Percentiles rank a stretch among this genome's conserved stretches.
Evolutionary conservation across 2,329 filamentous ascomycete genomes (phyloP).

Genomic region (Fusarium stilboides): DNA sequence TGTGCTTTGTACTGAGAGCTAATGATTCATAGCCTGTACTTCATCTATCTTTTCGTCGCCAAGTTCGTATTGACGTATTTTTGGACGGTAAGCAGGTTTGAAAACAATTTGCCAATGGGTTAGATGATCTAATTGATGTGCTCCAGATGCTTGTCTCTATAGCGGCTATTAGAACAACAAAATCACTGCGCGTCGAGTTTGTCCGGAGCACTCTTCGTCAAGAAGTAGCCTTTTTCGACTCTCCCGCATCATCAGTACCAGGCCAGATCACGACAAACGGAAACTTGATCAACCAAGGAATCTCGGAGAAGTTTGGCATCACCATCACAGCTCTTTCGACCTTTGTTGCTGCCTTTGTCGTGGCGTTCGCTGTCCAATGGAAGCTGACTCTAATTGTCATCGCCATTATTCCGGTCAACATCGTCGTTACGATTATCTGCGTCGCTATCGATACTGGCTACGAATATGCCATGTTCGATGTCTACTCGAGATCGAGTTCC

Average conservation of each 20-base stretch:
- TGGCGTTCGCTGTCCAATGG: constrained; percentile 60
- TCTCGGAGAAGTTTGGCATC: constrained; percentile 62
- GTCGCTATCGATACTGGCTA: constrained; percentile 59
- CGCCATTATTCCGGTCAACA: constrained; percentile 61
- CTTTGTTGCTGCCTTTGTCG: constrained; percentile 58
- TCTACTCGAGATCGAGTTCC: constrained; percentile 60
- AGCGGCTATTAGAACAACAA: constrained; percentile 57
- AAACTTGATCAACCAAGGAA: constrained; percentile 62
- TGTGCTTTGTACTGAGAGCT: background rate
- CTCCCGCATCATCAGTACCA: constrained; percentile 60
- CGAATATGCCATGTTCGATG: constrained; percentile 61
- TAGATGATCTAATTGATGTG: background rate
- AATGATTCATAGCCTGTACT: constrained; percentile 61
- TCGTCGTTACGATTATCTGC: constrained; percentile 58
- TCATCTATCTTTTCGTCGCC: constrained; percentile 71
- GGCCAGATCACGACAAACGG: constrained; percentile 65
- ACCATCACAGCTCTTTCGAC: constrained; percentile 59
- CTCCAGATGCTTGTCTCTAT: constrained; percentile 56
- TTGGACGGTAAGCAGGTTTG: constrained; percentile 63
- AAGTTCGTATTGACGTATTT: constrained; percentile 69
- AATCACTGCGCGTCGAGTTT: constrained; percentile 57
- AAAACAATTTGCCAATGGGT: too few relatives aligned
- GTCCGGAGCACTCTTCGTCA: constrained; percentile 61
- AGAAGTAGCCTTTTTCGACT: constrained; percentile 70
- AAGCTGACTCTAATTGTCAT: constrained; percentile 62